phyloP scores from a whole-genome alignment of 2,329 filamentous ascomycete species.

The Microdochium nivale region DNA sequence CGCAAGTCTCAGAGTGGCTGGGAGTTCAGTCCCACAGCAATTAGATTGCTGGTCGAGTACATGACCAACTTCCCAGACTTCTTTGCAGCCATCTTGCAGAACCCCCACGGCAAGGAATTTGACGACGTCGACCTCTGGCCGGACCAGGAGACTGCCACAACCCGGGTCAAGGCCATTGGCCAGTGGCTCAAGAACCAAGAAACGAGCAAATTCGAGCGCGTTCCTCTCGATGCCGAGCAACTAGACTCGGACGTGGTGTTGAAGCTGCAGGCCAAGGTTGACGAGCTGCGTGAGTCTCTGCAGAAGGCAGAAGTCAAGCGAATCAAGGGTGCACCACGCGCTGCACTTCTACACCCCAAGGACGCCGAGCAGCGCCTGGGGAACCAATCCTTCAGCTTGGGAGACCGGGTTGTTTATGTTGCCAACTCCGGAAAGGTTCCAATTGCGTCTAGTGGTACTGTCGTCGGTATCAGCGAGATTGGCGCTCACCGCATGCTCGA shows the following conservation, averaged over 20 bases:
- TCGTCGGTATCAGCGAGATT: slow-evolving; percentile 89
- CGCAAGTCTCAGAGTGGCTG: slow-evolving; percentile 79
- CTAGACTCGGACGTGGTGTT: slow-evolving; percentile 86
- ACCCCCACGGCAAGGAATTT: slow-evolving; percentile 79
- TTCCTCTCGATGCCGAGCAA: slow-evolving; percentile 94
- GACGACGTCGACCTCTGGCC: slow-evolving; percentile 81
- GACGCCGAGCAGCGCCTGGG: slow-evolving; percentile 92
- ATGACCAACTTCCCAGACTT: slow-evolving; percentile 95
- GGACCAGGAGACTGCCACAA: slow-evolving; percentile 58
- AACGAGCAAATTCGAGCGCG: slow-evolving; percentile 84
- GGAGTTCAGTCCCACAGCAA: slow-evolving; percentile 86
- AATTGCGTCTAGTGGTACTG: slow-evolving; percentile 82
- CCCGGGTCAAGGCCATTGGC: slow-evolving; percentile 86
- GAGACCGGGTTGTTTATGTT: slow-evolving; percentile 88
- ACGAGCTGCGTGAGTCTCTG: slow-evolving; percentile 45
- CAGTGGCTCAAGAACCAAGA: slow-evolving; percentile 89
- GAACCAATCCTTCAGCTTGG: slow-evolving; percentile 73
- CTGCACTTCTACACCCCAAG: slow-evolving; percentile 81
- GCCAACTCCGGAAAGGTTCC: slow-evolving; percentile 91
- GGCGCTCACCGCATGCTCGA: slow-evolving; percentile 76
- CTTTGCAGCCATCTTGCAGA: slow-evolving; percentile 77
- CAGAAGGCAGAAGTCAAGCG: slow-evolving; percentile 54
- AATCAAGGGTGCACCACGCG: slow-evolving; percentile 73
- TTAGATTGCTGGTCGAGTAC: slow-evolving; percentile 75
- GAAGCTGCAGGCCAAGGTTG: slow-evolving; percentile 68